These are phyloP conservation scores for Gilbertella persicaria DNA, from an alignment of 371 early-diverging fungal genomes.

Conservation along the genomic window DNA sequence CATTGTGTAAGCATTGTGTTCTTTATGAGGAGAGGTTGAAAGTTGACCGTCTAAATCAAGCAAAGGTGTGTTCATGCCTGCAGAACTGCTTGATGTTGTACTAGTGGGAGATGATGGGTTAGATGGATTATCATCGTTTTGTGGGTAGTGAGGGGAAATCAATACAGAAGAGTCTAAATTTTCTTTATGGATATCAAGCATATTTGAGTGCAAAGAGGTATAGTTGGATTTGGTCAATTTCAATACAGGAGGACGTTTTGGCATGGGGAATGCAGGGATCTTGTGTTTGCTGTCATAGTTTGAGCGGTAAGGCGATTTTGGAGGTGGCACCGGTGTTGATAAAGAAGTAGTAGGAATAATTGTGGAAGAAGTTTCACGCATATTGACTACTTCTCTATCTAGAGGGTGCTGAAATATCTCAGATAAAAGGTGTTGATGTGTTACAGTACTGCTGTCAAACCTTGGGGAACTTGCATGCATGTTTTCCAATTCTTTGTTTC, in stretches of 20 bases:
- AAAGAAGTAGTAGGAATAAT: background rate
- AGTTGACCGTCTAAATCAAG: background rate
- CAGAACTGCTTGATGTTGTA: background rate
- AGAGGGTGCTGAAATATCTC: background rate
- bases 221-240: constrained; percentile 15
- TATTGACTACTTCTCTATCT: background rate
- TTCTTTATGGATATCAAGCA: background rate
- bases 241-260: constrained; percentile 18
- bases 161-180: too few species aligned
- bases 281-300: constrained; percentile 6
- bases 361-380: background rate
- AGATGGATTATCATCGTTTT: background rate
- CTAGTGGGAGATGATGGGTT: background rate
- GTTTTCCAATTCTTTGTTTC: constrained; percentile 17
- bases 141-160: background rate
- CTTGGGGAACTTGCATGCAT: background rate
- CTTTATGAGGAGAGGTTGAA: background rate
- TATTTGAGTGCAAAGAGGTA: background rate
- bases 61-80: background rate
- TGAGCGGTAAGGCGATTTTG: constrained; percentile 43
- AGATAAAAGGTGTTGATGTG: background rate
- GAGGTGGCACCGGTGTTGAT: constrained; percentile 36
- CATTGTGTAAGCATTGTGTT: background rate
- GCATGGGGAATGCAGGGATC: constrained; percentile 9
- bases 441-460: background rate